Evolutionary conservation across 345 rosid species (phyloP), one percentile per base, ranked within the genome.

Genomic region (Populus simonii): DNA sequence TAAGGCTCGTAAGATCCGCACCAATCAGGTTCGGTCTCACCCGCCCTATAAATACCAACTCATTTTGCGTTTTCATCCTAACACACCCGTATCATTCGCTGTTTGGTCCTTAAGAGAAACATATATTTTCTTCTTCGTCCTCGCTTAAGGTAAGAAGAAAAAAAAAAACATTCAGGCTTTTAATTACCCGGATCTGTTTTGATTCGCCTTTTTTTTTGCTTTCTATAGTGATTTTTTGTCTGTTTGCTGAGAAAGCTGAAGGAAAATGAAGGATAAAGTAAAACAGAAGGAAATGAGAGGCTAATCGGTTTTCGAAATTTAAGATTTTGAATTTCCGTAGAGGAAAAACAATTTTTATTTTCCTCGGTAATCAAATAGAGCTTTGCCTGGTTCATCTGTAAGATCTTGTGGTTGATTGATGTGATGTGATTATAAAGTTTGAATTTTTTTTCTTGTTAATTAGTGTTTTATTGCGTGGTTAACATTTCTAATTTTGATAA

Each of bases 21-120:
- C 6, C 55, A 3, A 6, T 25, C 16, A 70, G 83, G 77, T 66
- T 74, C 81, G 82, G 81, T 17, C 36, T 16, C 36, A 18, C 31
- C 80, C 23, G 61, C 5, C 20, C 70, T 79, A 70, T 78, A 78
- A 78, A 84, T 72, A 69, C 0, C 27, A 13, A 33, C 63, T 39
- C 8, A 9, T 57, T 23, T 55, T 43, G 31, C 11, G 1, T n/a
- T 15, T 6, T 29, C 38, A 12, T 22, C 13, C 38, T 16, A 18
- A 7, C 22, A 22, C 63, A 4, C 51, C 31, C 45, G 35, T 47
- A 39, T 70, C 47, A 1, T 23, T 20, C 49, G 69, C 57, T 38
- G 11, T 17, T 6, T 70, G 68, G 79, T 76, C 68, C 73, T 2
- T 53, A 38, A 49, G 23, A 73, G 17, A 13, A 33, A 31, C 31